Evolutionary conservation across 2,329 filamentous ascomycete species (phyloP).

Genomic region (Pseudogymnoascus sp.): DNA sequence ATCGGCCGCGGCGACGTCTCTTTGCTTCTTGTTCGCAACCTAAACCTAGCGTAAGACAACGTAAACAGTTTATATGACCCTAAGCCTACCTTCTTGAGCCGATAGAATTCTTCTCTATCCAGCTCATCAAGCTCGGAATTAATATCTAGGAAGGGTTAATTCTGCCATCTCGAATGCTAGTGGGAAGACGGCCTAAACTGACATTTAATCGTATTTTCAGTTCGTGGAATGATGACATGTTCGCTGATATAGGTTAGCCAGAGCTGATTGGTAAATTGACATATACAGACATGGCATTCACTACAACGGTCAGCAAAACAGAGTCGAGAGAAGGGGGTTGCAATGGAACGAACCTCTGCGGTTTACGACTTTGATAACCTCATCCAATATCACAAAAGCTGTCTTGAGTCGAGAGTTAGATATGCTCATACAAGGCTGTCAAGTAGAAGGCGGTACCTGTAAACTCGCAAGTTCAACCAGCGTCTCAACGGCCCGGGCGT

Average conservation of each 20-base stretch:
- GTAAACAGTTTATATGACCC: not conserved
- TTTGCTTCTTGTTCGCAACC: constrained; percentile 75
- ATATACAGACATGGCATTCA: constrained; percentile 76
- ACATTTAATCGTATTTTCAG: constrained; percentile 99
- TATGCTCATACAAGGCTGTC: not conserved
- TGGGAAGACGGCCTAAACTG: constrained; percentile 24
- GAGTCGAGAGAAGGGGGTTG: not conserved
- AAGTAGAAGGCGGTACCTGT: constrained; percentile 46
- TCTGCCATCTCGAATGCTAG: constrained; percentile 11
- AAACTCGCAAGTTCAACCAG: constrained; percentile 90
- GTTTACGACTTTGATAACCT: constrained; percentile 99
- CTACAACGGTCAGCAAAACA: constrained; percentile 36
- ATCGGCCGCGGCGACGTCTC: constrained; percentile 63
- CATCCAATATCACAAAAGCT: constrained; percentile 93
- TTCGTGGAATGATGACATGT: constrained; percentile 93
- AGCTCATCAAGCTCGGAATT: constrained; percentile 97
- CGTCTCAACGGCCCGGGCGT: constrained; percentile 90
- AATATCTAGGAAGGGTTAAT: constrained; percentile 55
- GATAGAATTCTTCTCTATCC: constrained; percentile 95
- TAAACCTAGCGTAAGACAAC: constrained; percentile 14
- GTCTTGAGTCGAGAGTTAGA: constrained; percentile 44
- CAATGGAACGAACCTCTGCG: constrained; percentile 59
- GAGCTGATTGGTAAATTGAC: constrained; percentile 6
- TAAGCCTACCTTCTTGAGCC: constrained; percentile 68
- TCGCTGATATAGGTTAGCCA: constrained; percentile 42